Evolutionary conservation across 2,329 filamentous ascomycete genomes (phyloP).

Genomic region (Penicillium sp.): DNA sequence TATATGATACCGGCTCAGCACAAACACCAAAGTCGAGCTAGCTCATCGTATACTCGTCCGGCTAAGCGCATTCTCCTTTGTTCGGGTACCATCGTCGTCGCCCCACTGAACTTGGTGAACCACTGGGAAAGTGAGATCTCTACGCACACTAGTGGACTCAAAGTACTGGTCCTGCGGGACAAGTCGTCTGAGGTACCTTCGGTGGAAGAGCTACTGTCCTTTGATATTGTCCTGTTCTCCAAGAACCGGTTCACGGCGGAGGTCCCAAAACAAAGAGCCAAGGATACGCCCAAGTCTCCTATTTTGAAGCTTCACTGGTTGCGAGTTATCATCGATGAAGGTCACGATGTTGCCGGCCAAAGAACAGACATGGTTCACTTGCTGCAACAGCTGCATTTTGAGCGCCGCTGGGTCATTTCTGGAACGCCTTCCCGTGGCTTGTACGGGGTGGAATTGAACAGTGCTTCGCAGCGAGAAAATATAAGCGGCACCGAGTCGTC

Average conservation of each 20-base stretch:
- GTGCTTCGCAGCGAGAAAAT: constrained; percentile 43
- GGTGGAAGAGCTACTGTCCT: constrained; percentile 56
- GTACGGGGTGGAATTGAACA: constrained; percentile 66
- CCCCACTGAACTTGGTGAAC: constrained; percentile 74
- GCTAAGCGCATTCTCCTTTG: constrained; percentile 58
- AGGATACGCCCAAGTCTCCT: constrained; percentile 50
- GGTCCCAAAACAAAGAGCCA: constrained; percentile 47
- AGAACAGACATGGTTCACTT: constrained; percentile 54
- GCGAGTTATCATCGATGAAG: constrained; percentile 86
- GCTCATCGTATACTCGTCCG: constrained; percentile 39
- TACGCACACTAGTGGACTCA: constrained; percentile 68
- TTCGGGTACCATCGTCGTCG: constrained; percentile 69
- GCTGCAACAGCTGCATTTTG: constrained; percentile 54
- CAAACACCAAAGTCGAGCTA: constrained; percentile 40
- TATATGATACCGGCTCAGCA: constrained; percentile 55
- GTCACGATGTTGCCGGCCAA: constrained; percentile 74
- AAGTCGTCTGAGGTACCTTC: constrained; percentile 54
- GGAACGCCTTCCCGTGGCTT: constrained; percentile 84
- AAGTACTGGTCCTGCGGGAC: constrained; percentile 60
- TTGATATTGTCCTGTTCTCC: constrained; percentile 76
- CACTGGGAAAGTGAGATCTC: constrained; percentile 81
- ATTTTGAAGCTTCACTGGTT: constrained; percentile 75
- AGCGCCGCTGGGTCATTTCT: constrained; percentile 82
- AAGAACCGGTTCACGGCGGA: constrained; percentile 68
- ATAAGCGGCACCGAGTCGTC: constrained; percentile 34